These are phyloP conservation scores for Boletus fagicola DNA, from an alignment of 768 basidiomycete species.

Conservation along the genomic window DNA sequence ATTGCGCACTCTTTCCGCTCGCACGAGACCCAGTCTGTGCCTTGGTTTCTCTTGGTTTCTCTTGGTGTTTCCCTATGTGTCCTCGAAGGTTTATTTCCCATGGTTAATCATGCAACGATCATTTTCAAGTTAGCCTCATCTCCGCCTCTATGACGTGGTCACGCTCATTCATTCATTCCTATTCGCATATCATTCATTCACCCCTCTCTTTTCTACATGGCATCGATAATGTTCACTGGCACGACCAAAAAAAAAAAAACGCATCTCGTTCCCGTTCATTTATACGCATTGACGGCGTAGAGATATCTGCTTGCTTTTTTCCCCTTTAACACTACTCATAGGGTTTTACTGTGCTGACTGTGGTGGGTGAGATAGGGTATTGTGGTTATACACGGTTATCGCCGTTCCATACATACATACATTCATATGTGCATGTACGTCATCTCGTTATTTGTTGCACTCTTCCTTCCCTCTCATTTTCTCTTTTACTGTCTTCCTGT, in stretches of 20 bases:
- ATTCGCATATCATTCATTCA: conserved; percentile 13
- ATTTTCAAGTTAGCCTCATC: conserved; percentile 4
- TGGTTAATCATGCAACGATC: conserved; percentile 16
- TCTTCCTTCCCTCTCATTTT: not conserved
- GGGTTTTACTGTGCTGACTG: conserved; percentile 9
- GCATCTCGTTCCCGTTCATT: not conserved
- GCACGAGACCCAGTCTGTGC: not conserved
- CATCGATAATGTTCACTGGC: conserved; percentile 4
- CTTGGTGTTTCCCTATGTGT: conserved; percentile 5
- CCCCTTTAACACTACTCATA: not conserved
- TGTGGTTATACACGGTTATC: conserved; percentile 12
- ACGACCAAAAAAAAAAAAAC: conserved; percentile 6
- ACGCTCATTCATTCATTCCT: conserved; percentile 13
- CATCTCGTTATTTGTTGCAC: conserved; percentile 4
- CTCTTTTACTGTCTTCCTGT: not conserved
- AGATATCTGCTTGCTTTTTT: not conserved
- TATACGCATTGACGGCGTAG: conserved; percentile 11
- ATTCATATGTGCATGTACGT: conserved; percentile 1
- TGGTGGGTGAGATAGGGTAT: conserved; percentile 18
- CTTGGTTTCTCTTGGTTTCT: not conserved
- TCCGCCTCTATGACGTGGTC: conserved; percentile 6
- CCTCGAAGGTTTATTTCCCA: conserved; percentile 19
- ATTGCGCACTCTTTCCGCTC: not conserved
- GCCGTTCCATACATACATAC: conserved; percentile 6
- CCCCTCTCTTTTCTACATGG: conserved; percentile 1